A percentile compares a stretch with the other conserved stretches of the same genome.
These are phyloP conservation scores for Diaporthe sp. DNA, from an alignment of 2,329 filamentous ascomycete genomes.

Conservation along the genomic window DNA sequence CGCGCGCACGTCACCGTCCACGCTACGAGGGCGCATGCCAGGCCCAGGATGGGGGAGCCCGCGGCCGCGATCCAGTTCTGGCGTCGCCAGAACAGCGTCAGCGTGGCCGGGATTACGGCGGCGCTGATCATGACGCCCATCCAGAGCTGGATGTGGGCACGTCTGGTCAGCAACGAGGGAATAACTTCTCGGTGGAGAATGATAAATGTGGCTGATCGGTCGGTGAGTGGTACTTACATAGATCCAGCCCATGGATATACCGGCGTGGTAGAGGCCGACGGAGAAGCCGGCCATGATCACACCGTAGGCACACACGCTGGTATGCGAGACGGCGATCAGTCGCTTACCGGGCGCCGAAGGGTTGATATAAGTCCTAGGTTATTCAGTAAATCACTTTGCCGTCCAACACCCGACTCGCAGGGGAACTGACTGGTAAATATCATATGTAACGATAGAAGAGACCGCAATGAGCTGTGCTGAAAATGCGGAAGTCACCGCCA, in stretches of 20 bases:
- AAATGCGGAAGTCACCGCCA: slow-evolving; percentile 88
- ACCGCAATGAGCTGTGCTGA: slow-evolving; percentile 89
- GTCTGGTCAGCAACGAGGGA: not conserved
- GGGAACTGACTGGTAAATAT: slow-evolving; percentile 70
- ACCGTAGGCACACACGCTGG: slow-evolving; percentile 76
- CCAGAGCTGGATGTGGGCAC: slow-evolving; percentile 59
- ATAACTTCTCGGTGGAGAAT: too few relatives aligned
- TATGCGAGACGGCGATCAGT: slow-evolving; percentile 84
- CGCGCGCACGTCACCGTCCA: slow-evolving; percentile 83
- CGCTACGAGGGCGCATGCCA: slow-evolving; percentile 75
- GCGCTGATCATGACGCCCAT: slow-evolving; percentile 93
- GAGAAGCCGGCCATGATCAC: slow-evolving; percentile 82
- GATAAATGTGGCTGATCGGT: not conserved
- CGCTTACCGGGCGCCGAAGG: slow-evolving; percentile 78
- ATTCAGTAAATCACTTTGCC: not conserved
- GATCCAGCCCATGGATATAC: slow-evolving; percentile 88
- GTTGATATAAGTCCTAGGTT: slow-evolving; percentile 78
- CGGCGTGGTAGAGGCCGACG: slow-evolving; percentile 78
- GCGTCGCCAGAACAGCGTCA: slow-evolving; percentile 83
- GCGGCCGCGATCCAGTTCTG: slow-evolving; percentile 80
- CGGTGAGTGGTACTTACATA: slow-evolving; percentile 54
- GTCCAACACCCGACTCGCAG: accelerated
- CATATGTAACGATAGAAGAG: slow-evolving; percentile 88
- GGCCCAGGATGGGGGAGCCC: slow-evolving; percentile 72
- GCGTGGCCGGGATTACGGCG: slow-evolving; percentile 83